Conservation (phyloP, 805 yeast genomes). For the Kuraishia borneana region DNA sequence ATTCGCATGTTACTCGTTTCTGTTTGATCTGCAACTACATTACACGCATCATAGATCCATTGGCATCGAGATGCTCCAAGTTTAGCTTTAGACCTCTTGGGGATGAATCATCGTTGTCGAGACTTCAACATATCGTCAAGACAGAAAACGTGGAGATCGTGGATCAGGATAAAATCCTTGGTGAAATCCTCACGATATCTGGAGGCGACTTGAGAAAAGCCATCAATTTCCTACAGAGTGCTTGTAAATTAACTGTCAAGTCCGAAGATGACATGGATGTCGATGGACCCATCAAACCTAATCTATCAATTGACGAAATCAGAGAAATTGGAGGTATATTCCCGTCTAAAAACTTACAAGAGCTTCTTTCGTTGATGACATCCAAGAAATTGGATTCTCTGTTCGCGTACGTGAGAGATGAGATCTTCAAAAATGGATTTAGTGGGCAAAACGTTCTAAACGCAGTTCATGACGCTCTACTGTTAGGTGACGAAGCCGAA, state of each 20-base stretch:
- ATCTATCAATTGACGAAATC: constrained; percentile 4
- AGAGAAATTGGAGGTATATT: constrained; percentile 22
- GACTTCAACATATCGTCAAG: constrained; percentile 54
- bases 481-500: constrained; percentile 11
- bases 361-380: constrained; percentile 10
- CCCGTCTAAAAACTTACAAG: constrained; percentile 10
- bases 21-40: constrained; percentile 94
- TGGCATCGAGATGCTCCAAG: constrained; percentile 93
- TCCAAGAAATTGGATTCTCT: constrained; percentile 13
- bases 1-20: constrained; percentile 82
- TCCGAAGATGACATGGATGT: constrained; percentile 4
- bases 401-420: constrained; percentile 12
- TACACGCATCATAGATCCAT: constrained; percentile 91
- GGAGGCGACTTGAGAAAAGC: constrained; percentile 91
- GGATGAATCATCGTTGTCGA: constrained; percentile 51
- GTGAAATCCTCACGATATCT: constrained; percentile 58
- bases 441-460: constrained; percentile 17
- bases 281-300: constrained; percentile 7
- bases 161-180: constrained; percentile 39
- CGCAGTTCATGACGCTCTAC: constrained; percentile 19
- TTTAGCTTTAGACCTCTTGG: constrained; percentile 81
- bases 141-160: constrained; percentile 26
- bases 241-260: constrained; percentile 41
- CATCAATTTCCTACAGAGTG: constrained; percentile 80
- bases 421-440: constrained; percentile 20